phyloP scores from a whole-genome alignment of 345 rosid genomes.

The Excoecaria cochinchinensis region DNA sequence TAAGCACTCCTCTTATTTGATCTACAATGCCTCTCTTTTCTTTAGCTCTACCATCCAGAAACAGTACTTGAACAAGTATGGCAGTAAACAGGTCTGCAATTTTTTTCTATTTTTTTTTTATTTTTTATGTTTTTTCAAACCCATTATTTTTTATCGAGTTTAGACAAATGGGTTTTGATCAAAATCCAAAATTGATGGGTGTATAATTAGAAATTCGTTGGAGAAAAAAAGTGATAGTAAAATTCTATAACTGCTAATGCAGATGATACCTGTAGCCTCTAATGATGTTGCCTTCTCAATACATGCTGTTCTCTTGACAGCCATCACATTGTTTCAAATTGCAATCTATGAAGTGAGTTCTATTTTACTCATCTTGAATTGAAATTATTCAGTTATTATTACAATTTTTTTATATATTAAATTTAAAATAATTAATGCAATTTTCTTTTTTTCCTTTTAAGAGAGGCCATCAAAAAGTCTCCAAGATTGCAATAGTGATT shows the following conservation, averaged over 20 bases:
- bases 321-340: conserved; percentile 64
- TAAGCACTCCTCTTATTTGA: conserved; percentile 87
- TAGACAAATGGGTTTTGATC: neutral
- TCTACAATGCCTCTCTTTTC: conserved; percentile 77
- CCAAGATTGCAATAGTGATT: conserved; percentile 54
- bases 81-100: conserved; percentile 41
- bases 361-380: neutral
- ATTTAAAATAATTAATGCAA: too few species aligned
- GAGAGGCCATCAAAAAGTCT: conserved; percentile 21
- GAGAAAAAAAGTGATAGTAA: neutral
- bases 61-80: conserved; percentile 77
- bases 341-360: conserved; percentile 66
- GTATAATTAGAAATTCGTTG: neutral
- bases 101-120: neutral
- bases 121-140: neutral
- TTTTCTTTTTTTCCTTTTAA: too few species aligned
- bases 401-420: too few species aligned
- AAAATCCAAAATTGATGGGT: neutral
- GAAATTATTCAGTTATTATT: too few species aligned
- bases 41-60: conserved; percentile 71
- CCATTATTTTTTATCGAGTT: neutral
- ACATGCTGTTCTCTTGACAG: conserved; percentile 84
- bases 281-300: conserved; percentile 91
- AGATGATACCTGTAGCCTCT: conserved; percentile 96
- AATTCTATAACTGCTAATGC: conserved; percentile 17